Conservation (phyloP, 306 rosid genomes). For the Rosa rugosa region DNA sequence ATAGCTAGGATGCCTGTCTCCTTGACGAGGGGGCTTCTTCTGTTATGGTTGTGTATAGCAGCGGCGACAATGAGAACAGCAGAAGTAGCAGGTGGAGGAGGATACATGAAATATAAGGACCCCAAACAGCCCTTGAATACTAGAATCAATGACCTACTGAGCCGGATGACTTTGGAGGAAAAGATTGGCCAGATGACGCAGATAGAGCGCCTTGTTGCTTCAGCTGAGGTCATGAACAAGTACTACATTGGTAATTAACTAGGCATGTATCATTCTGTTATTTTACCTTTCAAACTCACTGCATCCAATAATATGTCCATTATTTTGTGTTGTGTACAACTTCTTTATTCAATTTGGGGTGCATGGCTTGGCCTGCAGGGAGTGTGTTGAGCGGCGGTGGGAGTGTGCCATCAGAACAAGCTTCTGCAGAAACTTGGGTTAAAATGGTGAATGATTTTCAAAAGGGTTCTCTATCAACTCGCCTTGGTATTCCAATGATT, state of each 20-base stretch:
- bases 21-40: slow-evolving; percentile 13
- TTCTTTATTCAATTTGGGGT: no score
- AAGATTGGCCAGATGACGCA: slow-evolving; percentile 46
- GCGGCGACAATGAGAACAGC: background rate
- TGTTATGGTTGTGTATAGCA: background rate
- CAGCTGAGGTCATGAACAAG: slow-evolving; percentile 30
- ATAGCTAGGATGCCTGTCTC: background rate
- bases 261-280: no score
- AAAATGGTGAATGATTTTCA: no score
- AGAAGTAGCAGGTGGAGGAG: slow-evolving; percentile 10
- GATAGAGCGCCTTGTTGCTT: slow-evolving; percentile 32
- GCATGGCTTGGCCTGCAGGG: no score
- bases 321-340: no score
- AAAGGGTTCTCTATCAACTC: no score
- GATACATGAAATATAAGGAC: slow-evolving; percentile 26
- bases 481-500: no score
- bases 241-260: slow-evolving; percentile 35
- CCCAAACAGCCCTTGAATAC: slow-evolving; percentile 25
- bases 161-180: slow-evolving; percentile 32
- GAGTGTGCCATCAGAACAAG: no score
- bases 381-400: no score
- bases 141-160: slow-evolving; percentile 27
- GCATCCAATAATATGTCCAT: no score
- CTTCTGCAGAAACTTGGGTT: no score
- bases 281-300: no score